A percentile compares a stretch with the other conserved stretches of the same genome.
Evolutionary conservation across 495 filamentous ascomycete species (phyloP).

Genomic region (Parathielavia hyrcaniae): DNA sequence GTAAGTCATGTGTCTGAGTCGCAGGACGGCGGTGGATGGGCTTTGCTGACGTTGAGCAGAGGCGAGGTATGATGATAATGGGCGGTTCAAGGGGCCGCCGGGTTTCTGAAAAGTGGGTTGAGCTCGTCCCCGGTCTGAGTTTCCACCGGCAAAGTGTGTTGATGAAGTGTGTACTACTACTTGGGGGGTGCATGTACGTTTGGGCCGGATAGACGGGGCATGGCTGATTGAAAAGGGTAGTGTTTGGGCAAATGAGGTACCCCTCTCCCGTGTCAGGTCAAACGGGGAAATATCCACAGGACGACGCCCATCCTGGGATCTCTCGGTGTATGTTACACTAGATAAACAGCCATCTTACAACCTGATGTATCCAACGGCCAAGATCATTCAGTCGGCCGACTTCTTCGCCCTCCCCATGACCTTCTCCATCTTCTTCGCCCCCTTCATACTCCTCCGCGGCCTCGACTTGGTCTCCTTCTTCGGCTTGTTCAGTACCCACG

Average conservation of each 20-base stretch:
- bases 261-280: background rate
- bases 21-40: background rate
- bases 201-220: background rate
- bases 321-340: background rate
- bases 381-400: background rate
- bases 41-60: constrained; percentile 44
- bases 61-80: constrained; percentile 81
- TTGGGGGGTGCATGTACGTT: background rate
- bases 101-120: background rate
- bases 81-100: constrained; percentile 36
- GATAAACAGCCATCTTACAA: constrained; percentile 1
- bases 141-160: too few species aligned
- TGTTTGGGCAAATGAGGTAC: background rate
- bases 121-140: background rate
- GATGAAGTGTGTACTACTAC: background rate
- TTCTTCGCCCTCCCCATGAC: constrained; percentile 18
- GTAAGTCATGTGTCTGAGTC: constrained; percentile 48
- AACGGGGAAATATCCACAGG: too few species aligned
- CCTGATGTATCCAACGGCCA: background rate
- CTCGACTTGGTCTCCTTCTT: constrained; percentile 28
- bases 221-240: background rate
- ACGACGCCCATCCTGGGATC: too few species aligned
- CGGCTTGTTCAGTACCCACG: constrained; percentile 50
- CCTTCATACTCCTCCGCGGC: constrained; percentile 56
- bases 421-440: constrained; percentile 49